Evolutionary conservation across 371 early-diverging fungal species (phyloP).

Genomic region (Fennellomyces sp.): DNA sequence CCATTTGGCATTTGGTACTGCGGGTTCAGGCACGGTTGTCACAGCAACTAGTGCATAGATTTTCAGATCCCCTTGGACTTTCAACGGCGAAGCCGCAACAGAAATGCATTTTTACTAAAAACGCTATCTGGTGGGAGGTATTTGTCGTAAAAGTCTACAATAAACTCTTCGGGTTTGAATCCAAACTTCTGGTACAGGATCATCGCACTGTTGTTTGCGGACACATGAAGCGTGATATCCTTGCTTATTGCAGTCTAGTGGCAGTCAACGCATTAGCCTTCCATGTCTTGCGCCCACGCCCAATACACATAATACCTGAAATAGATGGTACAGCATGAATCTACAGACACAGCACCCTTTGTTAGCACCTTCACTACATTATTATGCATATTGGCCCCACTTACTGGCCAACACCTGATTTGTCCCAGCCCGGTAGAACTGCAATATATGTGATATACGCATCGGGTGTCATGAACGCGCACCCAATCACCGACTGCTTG

Average conservation of each 20-base stretch:
- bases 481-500: constrained; percentile 79
- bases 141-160: constrained; percentile 90
- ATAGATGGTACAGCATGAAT: constrained; percentile 86
- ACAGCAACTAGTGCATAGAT: neutral
- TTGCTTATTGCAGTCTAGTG: constrained; percentile 67
- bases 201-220: constrained; percentile 94
- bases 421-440: constrained; percentile 87
- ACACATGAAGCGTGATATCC: constrained; percentile 93
- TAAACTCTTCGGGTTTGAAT: constrained; percentile 93
- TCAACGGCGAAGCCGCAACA: constrained; percentile 74
- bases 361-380: neutral
- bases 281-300: neutral
- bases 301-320: constrained; percentile 57
- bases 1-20: too few species aligned
- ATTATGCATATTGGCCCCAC: constrained; percentile 12
- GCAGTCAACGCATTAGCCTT: too few species aligned
- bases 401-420: constrained; percentile 82
- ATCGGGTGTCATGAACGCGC: constrained; percentile 94
- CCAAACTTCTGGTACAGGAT: constrained; percentile 93
- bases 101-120: constrained; percentile 88
- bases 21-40: too few species aligned
- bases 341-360: constrained; percentile 24
- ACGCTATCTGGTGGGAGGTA: constrained; percentile 81
- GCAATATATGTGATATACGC: constrained; percentile 92
- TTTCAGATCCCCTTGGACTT: neutral